A percentile compares a stretch with the other conserved stretches of the same genome.
phyloP scores from a whole-genome alignment of 2,329 filamentous ascomycete genomes.

The Magnaporthiopsis incrustans region DNA sequence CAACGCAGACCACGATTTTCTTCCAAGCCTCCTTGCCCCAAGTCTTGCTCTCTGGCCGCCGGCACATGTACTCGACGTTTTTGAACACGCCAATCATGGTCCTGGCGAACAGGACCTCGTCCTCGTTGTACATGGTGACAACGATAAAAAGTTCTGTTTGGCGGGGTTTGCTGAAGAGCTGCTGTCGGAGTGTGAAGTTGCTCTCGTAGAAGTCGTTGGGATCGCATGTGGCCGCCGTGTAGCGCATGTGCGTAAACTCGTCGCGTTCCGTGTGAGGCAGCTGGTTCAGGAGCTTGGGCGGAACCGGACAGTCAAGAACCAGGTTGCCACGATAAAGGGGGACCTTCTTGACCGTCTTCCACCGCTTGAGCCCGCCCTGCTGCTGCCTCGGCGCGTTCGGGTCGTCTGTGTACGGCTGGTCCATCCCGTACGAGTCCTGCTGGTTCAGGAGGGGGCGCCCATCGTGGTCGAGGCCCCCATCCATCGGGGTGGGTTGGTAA shows the following conservation, averaged over 20 bases:
- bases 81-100: slow-evolving; percentile 98
- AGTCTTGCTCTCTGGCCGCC: slow-evolving; percentile 84
- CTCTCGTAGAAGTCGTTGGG: slow-evolving; percentile 80
- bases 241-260: slow-evolving; percentile 86
- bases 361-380: slow-evolving; percentile 65
- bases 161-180: slow-evolving; percentile 82
- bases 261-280: slow-evolving; percentile 87
- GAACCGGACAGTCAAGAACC: slow-evolving; percentile 92
- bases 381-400: slow-evolving; percentile 34
- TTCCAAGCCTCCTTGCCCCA: slow-evolving; percentile 99
- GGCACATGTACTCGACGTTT: slow-evolving; percentile 98
- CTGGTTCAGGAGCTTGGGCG: slow-evolving; percentile 78
- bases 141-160: slow-evolving; percentile 95
- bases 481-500: slow-evolving; percentile 61
- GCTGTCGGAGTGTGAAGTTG: slow-evolving; percentile 86
- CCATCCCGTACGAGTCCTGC: slow-evolving; percentile 38
- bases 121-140: slow-evolving; percentile 98
- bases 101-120: slow-evolving; percentile 89
- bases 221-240: slow-evolving; percentile 91
- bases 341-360: slow-evolving; percentile 99
- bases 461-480: slow-evolving; percentile 59
- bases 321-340: slow-evolving; percentile 93
- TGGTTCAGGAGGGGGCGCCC: slow-evolving; percentile 67
- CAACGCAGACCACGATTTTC: slow-evolving; percentile 97
- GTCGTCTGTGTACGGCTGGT: slow-evolving; percentile 38